Conservation (phyloP, 352 stramenopile species). For the Globisporangium cylindrosporum region DNA sequence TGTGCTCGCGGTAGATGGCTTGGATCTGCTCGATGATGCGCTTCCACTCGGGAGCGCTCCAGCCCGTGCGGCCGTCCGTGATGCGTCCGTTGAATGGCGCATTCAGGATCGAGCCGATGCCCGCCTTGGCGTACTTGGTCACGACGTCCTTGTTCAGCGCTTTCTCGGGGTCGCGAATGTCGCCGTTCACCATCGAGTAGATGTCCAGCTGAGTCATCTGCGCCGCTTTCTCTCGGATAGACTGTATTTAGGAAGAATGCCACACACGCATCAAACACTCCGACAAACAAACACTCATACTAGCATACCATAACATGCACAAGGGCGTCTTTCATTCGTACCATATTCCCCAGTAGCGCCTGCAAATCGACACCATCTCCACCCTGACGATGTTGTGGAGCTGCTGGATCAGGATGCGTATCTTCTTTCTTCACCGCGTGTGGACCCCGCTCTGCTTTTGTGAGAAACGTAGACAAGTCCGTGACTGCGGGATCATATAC, state of each 20-base stretch:
- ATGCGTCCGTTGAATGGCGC: slow-evolving; percentile 48
- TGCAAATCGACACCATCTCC: slow-evolving; percentile 4
- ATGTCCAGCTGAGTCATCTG: slow-evolving; percentile 93
- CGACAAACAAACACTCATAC: too few relatives aligned
- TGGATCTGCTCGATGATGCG: slow-evolving; percentile 70
- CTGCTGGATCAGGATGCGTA: not conserved
- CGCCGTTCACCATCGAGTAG: slow-evolving; percentile 69
- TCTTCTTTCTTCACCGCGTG: not conserved
- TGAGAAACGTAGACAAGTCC: not conserved
- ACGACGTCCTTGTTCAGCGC: slow-evolving; percentile 52
- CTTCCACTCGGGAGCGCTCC: slow-evolving; percentile 68
- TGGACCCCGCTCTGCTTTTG: not conserved
- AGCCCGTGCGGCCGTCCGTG: slow-evolving; percentile 49
- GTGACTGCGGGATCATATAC: slow-evolving; percentile 17
- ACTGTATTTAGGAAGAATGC: slow-evolving; percentile 20
- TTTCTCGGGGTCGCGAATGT: slow-evolving; percentile 40
- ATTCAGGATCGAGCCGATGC: slow-evolving; percentile 89
- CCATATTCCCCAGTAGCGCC: slow-evolving; percentile 16
- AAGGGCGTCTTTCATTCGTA: not conserved
- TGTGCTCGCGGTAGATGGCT: slow-evolving; percentile 57
- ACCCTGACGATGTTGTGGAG: not conserved
- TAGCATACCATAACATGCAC: not conserved
- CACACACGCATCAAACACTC: not conserved
- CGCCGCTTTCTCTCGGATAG: slow-evolving; percentile 60
- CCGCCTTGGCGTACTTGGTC: slow-evolving; percentile 59